Conservation (phyloP, 306 rosid species). For the Nissolia schottii region DNA sequence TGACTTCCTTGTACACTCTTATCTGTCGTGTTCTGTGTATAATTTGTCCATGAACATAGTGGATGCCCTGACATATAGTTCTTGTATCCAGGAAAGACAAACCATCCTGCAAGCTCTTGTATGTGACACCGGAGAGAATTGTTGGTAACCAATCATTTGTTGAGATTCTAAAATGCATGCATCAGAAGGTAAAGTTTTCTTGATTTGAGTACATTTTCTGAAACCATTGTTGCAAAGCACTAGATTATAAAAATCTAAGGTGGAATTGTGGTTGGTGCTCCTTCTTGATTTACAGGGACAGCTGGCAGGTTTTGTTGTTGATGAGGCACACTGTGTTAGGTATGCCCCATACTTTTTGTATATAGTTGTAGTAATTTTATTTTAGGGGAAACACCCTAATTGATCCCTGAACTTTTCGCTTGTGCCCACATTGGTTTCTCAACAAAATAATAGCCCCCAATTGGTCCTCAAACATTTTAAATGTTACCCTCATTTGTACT, state of each 20-base stretch:
- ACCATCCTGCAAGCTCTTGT: slow-evolving; percentile 96
- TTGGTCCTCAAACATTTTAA: too few relatives aligned
- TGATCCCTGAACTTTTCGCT: too few relatives aligned
- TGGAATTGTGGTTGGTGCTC: slow-evolving; percentile 25
- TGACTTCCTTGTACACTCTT: slow-evolving; percentile 28
- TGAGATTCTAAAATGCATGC: slow-evolving; percentile 67
- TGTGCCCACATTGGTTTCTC: too few relatives aligned
- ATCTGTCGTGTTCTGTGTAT: neutral
- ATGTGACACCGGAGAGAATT: slow-evolving; percentile 96
- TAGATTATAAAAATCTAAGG: slow-evolving; percentile 16
- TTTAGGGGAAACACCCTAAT: too few relatives aligned
- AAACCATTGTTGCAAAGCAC: neutral
- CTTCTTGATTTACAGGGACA: slow-evolving; percentile 65
- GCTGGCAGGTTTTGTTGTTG: slow-evolving; percentile 85
- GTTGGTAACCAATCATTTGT: slow-evolving; percentile 68
- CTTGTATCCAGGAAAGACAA: slow-evolving; percentile 67
- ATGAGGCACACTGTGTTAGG: slow-evolving; percentile 99
- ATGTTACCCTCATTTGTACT: too few relatives aligned
- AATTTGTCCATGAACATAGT: neutral
- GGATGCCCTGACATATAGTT: slow-evolving; percentile 15
- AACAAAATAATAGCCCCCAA: too few relatives aligned
- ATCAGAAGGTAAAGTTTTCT: slow-evolving; percentile 55
- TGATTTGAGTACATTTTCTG: slow-evolving; percentile 9
- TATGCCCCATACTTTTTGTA: slow-evolving; percentile 35
- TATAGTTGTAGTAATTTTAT: slow-evolving; percentile 5